phyloP scores from a whole-genome alignment of 352 stramenopile genomes.

The Pythium coloratum region DNA sequence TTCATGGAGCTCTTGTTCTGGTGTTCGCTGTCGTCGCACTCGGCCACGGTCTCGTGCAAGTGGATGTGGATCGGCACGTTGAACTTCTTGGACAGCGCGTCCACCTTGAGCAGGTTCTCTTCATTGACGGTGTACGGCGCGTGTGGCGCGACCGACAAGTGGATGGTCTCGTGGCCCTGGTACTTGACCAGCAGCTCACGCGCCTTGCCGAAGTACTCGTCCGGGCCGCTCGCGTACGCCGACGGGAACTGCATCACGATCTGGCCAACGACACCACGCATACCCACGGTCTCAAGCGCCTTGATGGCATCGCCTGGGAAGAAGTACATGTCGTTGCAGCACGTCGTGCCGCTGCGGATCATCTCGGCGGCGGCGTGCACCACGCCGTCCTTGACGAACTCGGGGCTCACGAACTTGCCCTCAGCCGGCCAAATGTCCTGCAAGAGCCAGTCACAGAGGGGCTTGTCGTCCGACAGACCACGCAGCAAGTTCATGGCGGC shows the following conservation, averaged over 20 bases:
- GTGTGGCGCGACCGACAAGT: slow-evolving; percentile 75
- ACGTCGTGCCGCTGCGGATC: slow-evolving; percentile 86
- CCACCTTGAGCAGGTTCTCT: slow-evolving; percentile 52
- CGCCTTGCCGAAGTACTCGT: slow-evolving; percentile 81
- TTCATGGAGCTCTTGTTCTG: slow-evolving; percentile 69
- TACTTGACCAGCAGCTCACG: slow-evolving; percentile 63
- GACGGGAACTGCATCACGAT: slow-evolving; percentile 79
- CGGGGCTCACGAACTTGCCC: slow-evolving; percentile 63
- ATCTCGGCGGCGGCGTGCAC: slow-evolving; percentile 85
- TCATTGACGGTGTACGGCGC: slow-evolving; percentile 87
- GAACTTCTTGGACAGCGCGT: slow-evolving; percentile 59
- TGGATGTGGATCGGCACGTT: slow-evolving; percentile 81
- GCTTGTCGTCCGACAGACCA: slow-evolving; percentile 86
- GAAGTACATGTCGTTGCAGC: slow-evolving; percentile 93
- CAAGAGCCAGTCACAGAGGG: slow-evolving; percentile 77
- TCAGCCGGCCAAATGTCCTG: slow-evolving; percentile 89
- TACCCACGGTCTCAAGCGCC: slow-evolving; percentile 61
- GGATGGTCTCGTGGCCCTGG: slow-evolving; percentile 61
- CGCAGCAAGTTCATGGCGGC: slow-evolving; percentile 84
- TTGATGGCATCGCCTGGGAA: slow-evolving; percentile 58
- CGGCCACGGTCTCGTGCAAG: slow-evolving; percentile 81
- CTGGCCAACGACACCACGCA: slow-evolving; percentile 70
- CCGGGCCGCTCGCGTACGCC: slow-evolving; percentile 49
- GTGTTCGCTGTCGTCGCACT: slow-evolving; percentile 77
- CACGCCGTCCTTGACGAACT: slow-evolving; percentile 76